phyloP scores from a whole-genome alignment of 2,329 filamentous ascomycete genomes.

The Calonectria montana region DNA sequence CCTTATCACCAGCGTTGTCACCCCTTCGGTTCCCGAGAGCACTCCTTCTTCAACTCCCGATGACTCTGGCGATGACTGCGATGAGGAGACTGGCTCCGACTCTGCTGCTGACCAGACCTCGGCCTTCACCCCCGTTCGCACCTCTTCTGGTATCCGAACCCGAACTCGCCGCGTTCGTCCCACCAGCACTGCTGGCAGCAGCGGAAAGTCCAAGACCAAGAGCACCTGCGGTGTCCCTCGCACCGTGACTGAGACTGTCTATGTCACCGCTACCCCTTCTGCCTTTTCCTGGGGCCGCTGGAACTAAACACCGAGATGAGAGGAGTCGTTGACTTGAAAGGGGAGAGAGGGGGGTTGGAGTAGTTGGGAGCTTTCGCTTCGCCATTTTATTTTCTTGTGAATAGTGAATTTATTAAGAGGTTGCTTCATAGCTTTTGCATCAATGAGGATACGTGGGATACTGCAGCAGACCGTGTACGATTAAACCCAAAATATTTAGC shows the following conservation, averaged over 20 bases:
- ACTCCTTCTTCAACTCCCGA: conserved; percentile 10
- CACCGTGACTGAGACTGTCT: conserved; percentile 38
- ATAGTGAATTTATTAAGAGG: conserved; percentile 25
- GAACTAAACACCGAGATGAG: conserved; percentile 1
- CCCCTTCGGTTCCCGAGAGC: neutral
- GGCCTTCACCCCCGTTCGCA: conserved; percentile 22
- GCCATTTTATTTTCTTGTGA: conserved; percentile 21
- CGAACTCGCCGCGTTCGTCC: conserved; percentile 28
- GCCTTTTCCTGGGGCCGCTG: neutral
- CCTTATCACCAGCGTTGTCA: conserved; percentile 21
- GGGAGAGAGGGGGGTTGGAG: neutral
- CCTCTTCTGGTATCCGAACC: neutral
- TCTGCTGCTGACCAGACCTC: conserved; percentile 16
- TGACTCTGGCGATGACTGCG: conserved; percentile 17
- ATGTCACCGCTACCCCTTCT: conserved; percentile 36
- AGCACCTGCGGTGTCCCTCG: conserved; percentile 21
- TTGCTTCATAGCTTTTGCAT: conserved; percentile 16
- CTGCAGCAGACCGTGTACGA: conserved; percentile 9
- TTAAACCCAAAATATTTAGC: neutral
- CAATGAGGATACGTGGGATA: conserved; percentile 13
- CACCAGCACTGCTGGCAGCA: conserved; percentile 19
- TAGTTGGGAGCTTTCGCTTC: conserved; percentile 11
- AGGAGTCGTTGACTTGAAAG: neutral
- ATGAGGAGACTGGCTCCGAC: conserved; percentile 17
- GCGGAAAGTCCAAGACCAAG: conserved; percentile 13